Percentiles rank a stretch among this genome's conserved stretches.
These are phyloP conservation scores for Pseudogymnoascus sp. DNA, from an alignment of 2,329 filamentous ascomycete genomes.

Conservation along the genomic window DNA sequence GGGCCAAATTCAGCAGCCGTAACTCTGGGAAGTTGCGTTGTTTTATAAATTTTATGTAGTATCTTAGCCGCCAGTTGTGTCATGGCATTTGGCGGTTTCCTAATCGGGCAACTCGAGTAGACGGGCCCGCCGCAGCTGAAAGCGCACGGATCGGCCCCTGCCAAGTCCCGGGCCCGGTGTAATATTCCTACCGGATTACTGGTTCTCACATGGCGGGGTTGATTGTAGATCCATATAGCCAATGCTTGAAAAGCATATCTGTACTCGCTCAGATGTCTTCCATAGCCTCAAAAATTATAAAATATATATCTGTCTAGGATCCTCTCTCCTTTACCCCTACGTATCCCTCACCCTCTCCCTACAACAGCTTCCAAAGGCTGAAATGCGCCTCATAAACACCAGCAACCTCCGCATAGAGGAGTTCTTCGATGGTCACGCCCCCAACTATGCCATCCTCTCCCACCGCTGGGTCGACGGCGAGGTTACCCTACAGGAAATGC, in stretches of 20 bases:
- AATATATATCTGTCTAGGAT: background rate
- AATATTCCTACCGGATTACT: background rate
- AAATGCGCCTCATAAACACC: slow-evolving; percentile 13
- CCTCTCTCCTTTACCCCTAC: background rate
- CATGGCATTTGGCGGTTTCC: no score
- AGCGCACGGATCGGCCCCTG: background rate
- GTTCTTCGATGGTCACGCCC: slow-evolving; percentile 18
- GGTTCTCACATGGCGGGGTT: background rate
- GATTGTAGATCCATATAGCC: background rate
- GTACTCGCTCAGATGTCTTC: background rate
- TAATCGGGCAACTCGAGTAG: no score
- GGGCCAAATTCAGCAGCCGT: no score
- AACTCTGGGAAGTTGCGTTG: no score
- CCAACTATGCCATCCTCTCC: slow-evolving; percentile 16
- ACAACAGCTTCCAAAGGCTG: background rate
- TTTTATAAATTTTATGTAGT: background rate
- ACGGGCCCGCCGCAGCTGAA: background rate
- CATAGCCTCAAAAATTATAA: background rate
- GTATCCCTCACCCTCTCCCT: background rate
- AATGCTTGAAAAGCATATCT: background rate
- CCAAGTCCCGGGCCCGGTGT: background rate
- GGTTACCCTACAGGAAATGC: slow-evolving; percentile 12
- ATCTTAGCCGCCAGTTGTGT: background rate
- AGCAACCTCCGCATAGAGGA: slow-evolving; percentile 14
- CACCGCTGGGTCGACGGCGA: slow-evolving; percentile 12